Evolutionary conservation across 2,329 filamentous ascomycete genomes (phyloP).

Genomic region (Raffaelea albimanens): DNA sequence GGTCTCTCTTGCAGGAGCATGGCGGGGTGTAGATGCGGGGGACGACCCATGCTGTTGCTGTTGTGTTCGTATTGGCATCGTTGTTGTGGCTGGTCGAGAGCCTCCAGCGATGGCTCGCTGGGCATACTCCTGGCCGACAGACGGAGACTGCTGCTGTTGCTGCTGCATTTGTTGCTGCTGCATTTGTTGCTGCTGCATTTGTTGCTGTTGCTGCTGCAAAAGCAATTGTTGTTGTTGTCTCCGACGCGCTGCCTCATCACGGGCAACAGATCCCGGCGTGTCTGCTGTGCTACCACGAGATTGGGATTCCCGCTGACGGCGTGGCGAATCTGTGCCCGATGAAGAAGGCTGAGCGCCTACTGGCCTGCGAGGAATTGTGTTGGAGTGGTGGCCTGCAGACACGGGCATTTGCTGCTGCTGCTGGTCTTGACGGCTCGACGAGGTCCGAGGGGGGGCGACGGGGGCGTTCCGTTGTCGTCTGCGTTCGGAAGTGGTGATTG

Average conservation of each 20-base stretch:
- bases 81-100: constrained; percentile 18
- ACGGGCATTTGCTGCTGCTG: background rate
- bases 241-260: constrained; percentile 29
- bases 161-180: constrained; percentile 18
- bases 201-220: constrained; percentile 20
- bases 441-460: constrained; percentile 70
- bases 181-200: constrained; percentile 15
- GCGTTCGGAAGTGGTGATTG: constrained; percentile 35
- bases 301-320: constrained; percentile 26
- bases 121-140: constrained; percentile 24
- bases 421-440: constrained; percentile 52
- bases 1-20: constrained; percentile 60
- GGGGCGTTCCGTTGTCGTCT: constrained; percentile 47
- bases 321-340: constrained; percentile 25
- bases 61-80: constrained; percentile 36
- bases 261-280: background rate
- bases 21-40: constrained; percentile 37
- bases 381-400: background rate
- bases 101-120: constrained; percentile 14
- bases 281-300: constrained; percentile 12
- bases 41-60: constrained; percentile 28
- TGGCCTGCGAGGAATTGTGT: constrained; percentile 31
- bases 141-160: background rate
- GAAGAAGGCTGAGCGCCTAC: background rate
- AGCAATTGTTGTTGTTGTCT: constrained; percentile 22